Evolutionary conservation across 179 eudicot genomes (phyloP), one percentile per base, ranked within the genome.

Genomic region (Silene vulgaris): DNA sequence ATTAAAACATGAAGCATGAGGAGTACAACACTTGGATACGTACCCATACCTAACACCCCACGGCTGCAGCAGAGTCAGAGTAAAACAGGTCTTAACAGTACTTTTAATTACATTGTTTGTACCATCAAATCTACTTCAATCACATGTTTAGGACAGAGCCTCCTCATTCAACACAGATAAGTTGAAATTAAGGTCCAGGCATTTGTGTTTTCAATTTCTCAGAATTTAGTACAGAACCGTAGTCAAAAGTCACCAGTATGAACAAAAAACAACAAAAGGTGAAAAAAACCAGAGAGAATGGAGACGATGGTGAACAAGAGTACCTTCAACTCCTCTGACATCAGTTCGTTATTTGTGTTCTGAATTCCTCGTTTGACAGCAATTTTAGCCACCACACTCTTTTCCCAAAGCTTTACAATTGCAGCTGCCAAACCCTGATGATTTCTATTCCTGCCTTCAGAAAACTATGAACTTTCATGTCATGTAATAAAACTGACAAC

Each of bases 301-400:
- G 19, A 13, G 65, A 12, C 70, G 19, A 67, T 29, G 20, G 56
- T 59, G 29, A 66, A 77, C 60, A 67, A 76, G 67, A 77, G 62
- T 71, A 88, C 99, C 99, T 90, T 90, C 60, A 95, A 73, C 85
- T 95, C 99, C 76, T 92, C 97, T 45, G 99, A 86, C 99, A 95
- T 95, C 72, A 95, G 77, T 79, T 92, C 81, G 81, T 95, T 95
- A 82, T 95, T 95, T 40, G 99, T 95, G 72, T 95, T 92, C 88
- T 95, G 99, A 75, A 92, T 85, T 82, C 99, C 99, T 83, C 92
- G 94, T 83, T 95, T 95, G 61, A 95, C 97, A 82, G 97, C 99
- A 83, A 95, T 92, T 85, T 95, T 95, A 14, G 85, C 97, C 74
- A 95, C 92, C 76, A 92, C 73, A 75, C 96, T 95, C 87, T 87